A percentile compares a stretch with the other conserved stretches of the same genome.
Conservation (phyloP, 768 basidiomycete genomes). For the Clavulina sp. region DNA sequence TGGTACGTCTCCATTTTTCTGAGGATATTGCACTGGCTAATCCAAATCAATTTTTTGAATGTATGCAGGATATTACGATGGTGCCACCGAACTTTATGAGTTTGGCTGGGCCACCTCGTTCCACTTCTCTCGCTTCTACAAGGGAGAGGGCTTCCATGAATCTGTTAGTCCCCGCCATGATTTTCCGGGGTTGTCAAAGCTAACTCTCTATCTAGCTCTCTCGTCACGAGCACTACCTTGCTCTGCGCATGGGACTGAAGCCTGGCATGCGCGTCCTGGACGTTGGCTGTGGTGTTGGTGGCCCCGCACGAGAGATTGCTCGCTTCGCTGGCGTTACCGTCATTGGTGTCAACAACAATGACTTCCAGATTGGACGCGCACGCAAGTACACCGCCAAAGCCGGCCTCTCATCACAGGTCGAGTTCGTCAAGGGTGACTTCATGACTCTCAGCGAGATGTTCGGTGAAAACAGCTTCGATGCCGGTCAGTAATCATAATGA, state of each 20-base stretch:
- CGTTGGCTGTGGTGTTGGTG: constrained; percentile 96
- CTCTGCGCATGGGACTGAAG: constrained; percentile 63
- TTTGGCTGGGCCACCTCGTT: constrained; percentile 85
- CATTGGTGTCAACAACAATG: constrained; percentile 88
- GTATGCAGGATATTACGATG: constrained; percentile 78
- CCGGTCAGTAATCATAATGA: constrained; percentile 35
- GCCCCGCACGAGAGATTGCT: constrained; percentile 90
- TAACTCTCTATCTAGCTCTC: constrained; percentile 47
- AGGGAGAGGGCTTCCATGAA: constrained; percentile 37
- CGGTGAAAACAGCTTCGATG: constrained; percentile 86
- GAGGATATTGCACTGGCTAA: background rate
- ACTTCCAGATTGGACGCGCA: constrained; percentile 83
- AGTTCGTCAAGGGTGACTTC: constrained; percentile 86
- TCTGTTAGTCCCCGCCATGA: constrained; percentile 10
- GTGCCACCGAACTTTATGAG: constrained; percentile 88
- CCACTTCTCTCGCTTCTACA: constrained; percentile 96
- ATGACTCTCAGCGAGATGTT: constrained; percentile 88
- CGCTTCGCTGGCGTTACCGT: constrained; percentile 74
- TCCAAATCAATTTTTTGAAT: background rate
- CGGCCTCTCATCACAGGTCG: constrained; percentile 58
- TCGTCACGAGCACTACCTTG: constrained; percentile 95
- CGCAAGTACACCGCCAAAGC: constrained; percentile 60
- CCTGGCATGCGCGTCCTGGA: constrained; percentile 94
- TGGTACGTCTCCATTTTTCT: constrained; percentile 28
- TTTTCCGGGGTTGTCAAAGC: constrained; percentile 23